Evolutionary conservation across 257 asterid species (phyloP), one percentile per base, ranked within the genome.

Genomic region (Petunia axillaris): DNA sequence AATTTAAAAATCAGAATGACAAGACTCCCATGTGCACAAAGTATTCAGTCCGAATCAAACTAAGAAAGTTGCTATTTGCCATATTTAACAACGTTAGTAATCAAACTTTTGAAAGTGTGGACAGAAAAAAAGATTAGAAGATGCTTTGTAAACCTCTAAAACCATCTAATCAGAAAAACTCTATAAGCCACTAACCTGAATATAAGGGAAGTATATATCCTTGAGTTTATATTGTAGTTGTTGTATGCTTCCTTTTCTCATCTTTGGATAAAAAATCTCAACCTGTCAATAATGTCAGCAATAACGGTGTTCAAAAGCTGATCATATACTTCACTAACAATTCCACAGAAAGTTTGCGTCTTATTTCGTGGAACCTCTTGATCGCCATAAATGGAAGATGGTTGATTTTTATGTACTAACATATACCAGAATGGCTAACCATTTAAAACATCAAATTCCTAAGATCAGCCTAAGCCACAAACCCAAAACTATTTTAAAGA

Each of bases 181-280:
- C 36, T 11, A 35, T 11, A 13, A 73, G 60, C 62, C 63, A 73
- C 78, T 50, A 79, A 92, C 98, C 98, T 93, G 97, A 82, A 93
- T 89, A 82, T 92, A 93, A 0, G 98, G 98, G 84, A 92, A 93
- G 86, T 92, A 93, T 53, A 93, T 90, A 84, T 92, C 98, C 84
- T 93, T 91, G 83, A 93, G 78, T 62, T 70, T 83, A 86, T 84
- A 52, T 59, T 38, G 88, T n/a, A 93, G 83, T 40, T 77, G 83
- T 35, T 52, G 37, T 52, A 86, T 8, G 63, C 76, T 83, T 78
- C 58, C 3, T 39, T 8, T 41, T 58, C 80, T 85, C 87, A 78
- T 79, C 78, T 63, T 84, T 44, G 91, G 91, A 62, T 87, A 87
- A 44, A 85, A 85, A 36, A 92, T 88, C 79, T 88, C 92, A 59